A percentile compares a stretch with the other conserved stretches of the same genome.
These are phyloP conservation scores for Akanthomyces dipterigenus DNA, from an alignment of 2,329 filamentous ascomycete genomes.

Conservation along the genomic window DNA sequence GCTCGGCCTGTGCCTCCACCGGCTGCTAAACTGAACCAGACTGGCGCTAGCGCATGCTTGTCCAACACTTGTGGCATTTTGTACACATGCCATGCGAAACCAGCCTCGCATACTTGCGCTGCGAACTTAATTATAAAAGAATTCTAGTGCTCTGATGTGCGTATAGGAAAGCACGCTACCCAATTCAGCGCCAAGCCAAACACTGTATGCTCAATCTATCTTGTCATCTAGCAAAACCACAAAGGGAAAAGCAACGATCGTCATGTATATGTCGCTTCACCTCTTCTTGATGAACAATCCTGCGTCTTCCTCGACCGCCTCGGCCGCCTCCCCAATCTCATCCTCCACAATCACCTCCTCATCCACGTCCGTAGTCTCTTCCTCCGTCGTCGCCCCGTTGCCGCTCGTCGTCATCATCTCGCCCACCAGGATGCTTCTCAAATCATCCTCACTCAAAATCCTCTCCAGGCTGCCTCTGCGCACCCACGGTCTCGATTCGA, in stretches of 20 bases:
- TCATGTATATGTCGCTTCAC: not conserved
- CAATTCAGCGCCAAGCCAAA: constrained; percentile 3
- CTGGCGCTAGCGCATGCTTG: not conserved
- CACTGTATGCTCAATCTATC: not conserved
- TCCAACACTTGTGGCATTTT: no score
- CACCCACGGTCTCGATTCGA: constrained; percentile 43
- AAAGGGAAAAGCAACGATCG: no score
- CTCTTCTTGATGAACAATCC: constrained; percentile 7
- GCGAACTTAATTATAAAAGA: not conserved
- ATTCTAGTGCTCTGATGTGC: not conserved
- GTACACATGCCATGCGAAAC: no score
- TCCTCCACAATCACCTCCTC: constrained; percentile 19
- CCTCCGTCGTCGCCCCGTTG: constrained; percentile 25
- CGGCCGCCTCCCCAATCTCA: constrained; percentile 18
- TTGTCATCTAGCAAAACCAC: not conserved
- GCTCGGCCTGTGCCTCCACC: not conserved
- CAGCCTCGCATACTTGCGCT: no score
- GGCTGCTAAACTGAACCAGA: not conserved
- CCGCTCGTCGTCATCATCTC: constrained; percentile 22
- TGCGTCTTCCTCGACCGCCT: not conserved
- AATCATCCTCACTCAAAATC: constrained; percentile 54
- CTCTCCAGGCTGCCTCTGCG: constrained; percentile 50
- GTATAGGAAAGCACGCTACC: not conserved
- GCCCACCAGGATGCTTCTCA: constrained; percentile 40
- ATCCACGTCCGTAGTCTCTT: constrained; percentile 25